Conservation (phyloP, 768 basidiomycete genomes). For the Tylopilus plumbeoviolaceoides region DNA sequence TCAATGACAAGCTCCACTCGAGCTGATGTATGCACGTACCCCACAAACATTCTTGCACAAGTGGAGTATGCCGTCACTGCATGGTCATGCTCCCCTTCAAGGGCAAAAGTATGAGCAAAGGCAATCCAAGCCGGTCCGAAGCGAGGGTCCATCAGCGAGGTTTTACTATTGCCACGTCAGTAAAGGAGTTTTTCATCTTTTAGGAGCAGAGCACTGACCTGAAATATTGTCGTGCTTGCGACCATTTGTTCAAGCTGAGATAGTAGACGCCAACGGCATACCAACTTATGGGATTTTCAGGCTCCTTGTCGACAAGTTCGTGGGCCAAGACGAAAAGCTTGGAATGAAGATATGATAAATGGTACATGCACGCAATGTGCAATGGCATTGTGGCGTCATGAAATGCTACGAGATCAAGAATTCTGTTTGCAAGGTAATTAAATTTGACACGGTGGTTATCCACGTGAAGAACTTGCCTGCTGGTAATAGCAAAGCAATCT, state of each 20-base stretch:
- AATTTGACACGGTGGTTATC: neutral
- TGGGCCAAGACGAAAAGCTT: conserved; percentile 95
- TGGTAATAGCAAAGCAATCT: conserved; percentile 88
- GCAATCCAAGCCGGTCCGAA: conserved; percentile 97
- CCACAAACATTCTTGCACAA: conserved; percentile 90
- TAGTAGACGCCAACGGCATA: conserved; percentile 99
- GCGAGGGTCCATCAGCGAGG: conserved; percentile 92
- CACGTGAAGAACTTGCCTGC: conserved; percentile 44
- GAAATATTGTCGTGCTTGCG: conserved; percentile 90
- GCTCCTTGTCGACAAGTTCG: conserved; percentile 91
- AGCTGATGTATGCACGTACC: conserved; percentile 46
- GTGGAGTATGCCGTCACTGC: conserved; percentile 98
- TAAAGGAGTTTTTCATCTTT: neutral
- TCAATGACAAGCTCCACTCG: conserved; percentile 4
- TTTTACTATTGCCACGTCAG: conserved; percentile 59
- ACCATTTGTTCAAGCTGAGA: conserved; percentile 79
- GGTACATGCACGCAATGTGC: conserved; percentile 98
- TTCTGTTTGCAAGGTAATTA: conserved; percentile 43
- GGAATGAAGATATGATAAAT: conserved; percentile 86
- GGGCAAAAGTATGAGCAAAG: conserved; percentile 95
- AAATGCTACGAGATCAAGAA: conserved; percentile 76
- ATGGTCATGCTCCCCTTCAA: conserved; percentile 98
- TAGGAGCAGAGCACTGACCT: conserved; percentile 51
- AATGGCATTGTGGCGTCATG: conserved; percentile 89
- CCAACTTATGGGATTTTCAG: conserved; percentile 92